Base-by-base conservation (phyloP, 805 yeast genomes). In the Candida tallmaniae region DNA sequence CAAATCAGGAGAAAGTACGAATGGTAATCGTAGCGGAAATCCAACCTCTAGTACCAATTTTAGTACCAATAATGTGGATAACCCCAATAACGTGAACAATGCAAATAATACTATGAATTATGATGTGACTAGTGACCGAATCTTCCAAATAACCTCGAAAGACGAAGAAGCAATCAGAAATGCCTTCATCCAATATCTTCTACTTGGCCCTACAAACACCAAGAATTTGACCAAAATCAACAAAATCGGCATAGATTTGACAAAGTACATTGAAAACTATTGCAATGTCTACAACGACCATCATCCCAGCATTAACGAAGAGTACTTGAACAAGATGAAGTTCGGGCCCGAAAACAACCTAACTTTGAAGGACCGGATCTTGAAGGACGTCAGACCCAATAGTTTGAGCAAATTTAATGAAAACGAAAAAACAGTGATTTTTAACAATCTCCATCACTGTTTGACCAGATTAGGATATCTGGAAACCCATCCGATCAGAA, bases 191-290 rank as follows among this genome's bases (percentile, higher is more conserved):
- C 70, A 70, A 41, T 50, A 68, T 17, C 45, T 74, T 23, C 74
- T 80, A 1, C 49, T 74, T 27, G 79, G 76, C 1, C 77, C 79
- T 2, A 50, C 56, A 12, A 47, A 72, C 22, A 12, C 9, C 11
- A 17, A 15, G 14, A 17, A 28, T 23, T 18, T 40, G 13, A 11
- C 4, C 5, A 33, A 21, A 27, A 9, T 27, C 19, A 15, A 11
- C 6, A 7, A 27, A 6, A 20, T 14, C 19, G 6, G 5, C n/a
- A n/a, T n/a, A n/a, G n/a, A n/a, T n/a, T n/a, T n/a, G n/a, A 8
- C 13, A 8, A 6, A 6, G 6, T 11, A 57, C 28, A 36, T 61
- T 17, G 30, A 50, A 24, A 45, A 45, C 10, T 54, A 55, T 39
- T 44, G 65, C 18, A 68, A 63, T 43, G 37, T 49, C 2, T 64